Percentiles rank a stretch among this genome's conserved stretches.
Conservation (phyloP, 805 yeast genomes). For the Metschnikowia continentalis region DNA sequence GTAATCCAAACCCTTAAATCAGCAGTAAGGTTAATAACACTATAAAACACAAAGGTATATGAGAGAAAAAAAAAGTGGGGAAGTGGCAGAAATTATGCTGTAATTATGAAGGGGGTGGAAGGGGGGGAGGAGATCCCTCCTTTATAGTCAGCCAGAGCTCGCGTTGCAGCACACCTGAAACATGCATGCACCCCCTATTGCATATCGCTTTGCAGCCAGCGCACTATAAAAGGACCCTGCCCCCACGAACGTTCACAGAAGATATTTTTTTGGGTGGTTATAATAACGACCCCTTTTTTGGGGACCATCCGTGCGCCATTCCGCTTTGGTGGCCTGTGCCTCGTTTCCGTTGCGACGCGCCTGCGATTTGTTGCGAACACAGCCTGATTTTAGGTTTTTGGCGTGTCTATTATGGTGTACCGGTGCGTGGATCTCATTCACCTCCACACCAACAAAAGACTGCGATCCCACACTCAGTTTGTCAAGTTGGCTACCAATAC, state of each 20-base stretch:
- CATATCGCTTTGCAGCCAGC: background rate
- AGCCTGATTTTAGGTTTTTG: background rate
- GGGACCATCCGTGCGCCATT: background rate
- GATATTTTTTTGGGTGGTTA: background rate
- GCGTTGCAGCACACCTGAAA: conserved; percentile 1
- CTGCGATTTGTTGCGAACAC: background rate
- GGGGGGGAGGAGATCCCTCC: background rate
- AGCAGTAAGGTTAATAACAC: too few relatives aligned
- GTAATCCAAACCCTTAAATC: too few relatives aligned
- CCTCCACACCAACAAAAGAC: background rate
- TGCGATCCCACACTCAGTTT: background rate
- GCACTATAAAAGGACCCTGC: background rate
- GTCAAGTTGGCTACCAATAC: background rate
- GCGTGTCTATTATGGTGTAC: background rate
- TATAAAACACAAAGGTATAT: too few relatives aligned
- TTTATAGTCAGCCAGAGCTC: background rate
- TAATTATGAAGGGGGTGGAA: background rate
- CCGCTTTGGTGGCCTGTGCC: background rate
- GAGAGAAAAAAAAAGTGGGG: too few relatives aligned
- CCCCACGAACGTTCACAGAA: background rate
- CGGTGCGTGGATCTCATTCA: background rate
- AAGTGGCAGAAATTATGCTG: too few relatives aligned
- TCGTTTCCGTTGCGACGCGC: background rate
- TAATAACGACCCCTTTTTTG: too few relatives aligned
- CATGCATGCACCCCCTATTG: conserved; percentile 4